These are phyloP conservation scores for Carpinus fangiana DNA, from an alignment of 306 rosid genomes.

Conservation along the genomic window DNA sequence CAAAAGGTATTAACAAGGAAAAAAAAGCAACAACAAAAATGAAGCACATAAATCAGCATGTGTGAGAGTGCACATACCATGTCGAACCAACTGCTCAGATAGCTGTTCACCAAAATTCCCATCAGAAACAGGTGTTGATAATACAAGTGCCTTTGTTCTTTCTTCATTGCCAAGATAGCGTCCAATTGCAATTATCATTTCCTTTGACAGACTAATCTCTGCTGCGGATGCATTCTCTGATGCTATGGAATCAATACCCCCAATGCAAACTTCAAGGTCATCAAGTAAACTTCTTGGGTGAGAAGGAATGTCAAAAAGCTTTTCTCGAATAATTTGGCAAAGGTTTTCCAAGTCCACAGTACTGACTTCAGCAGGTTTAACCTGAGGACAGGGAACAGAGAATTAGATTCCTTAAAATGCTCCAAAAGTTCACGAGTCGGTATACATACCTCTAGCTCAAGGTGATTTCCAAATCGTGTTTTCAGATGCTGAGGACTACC, in stretches of 20 bases:
- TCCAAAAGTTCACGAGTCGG: slow-evolving; percentile 10
- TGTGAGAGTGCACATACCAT: slow-evolving; percentile 57
- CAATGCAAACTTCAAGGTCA: slow-evolving; percentile 90
- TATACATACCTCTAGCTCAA: slow-evolving; percentile 77
- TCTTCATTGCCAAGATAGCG: slow-evolving; percentile 92
- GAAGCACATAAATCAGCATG: slow-evolving; percentile 23
- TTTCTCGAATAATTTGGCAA: slow-evolving; percentile 67
- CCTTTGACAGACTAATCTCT: slow-evolving; percentile 76
- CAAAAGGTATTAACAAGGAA: not conserved
- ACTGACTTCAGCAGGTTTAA: slow-evolving; percentile 84
- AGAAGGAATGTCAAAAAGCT: slow-evolving; percentile 57
- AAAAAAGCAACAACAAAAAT: not conserved
- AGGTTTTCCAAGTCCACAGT: slow-evolving; percentile 65
- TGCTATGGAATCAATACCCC: slow-evolving; percentile 51
- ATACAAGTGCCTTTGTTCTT: slow-evolving; percentile 59
- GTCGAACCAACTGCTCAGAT: slow-evolving; percentile 80
- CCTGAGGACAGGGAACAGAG: slow-evolving; percentile 42
- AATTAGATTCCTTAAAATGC: slow-evolving; percentile 30
- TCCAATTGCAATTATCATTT: slow-evolving; percentile 69
- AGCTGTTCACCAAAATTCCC: slow-evolving; percentile 68
- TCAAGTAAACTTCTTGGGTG: slow-evolving; percentile 80
- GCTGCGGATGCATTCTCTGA: slow-evolving; percentile 69
- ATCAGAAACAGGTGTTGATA: slow-evolving; percentile 46
- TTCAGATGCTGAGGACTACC: slow-evolving; percentile 97
- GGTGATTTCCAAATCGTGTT: slow-evolving; percentile 89